Evolutionary conservation across 768 basidiomycete species (phyloP).

Genomic region (Mycena maculata): DNA sequence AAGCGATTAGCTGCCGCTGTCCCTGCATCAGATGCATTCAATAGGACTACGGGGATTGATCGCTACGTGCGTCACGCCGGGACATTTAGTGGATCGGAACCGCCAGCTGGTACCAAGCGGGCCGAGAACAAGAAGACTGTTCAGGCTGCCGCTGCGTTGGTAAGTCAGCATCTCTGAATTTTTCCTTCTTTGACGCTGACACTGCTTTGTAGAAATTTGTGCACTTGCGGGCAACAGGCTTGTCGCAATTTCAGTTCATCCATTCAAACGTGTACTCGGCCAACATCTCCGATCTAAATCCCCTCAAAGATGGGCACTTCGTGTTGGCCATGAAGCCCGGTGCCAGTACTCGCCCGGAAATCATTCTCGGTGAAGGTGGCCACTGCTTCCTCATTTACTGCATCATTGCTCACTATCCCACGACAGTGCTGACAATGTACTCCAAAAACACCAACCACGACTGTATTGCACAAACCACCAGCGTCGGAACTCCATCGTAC

Average conservation of each 20-base stretch:
- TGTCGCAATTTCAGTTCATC: conserved; percentile 3
- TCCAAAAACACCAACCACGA: conserved; percentile 34
- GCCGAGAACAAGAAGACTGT: conserved; percentile 17
- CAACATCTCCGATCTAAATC: conserved; percentile 6
- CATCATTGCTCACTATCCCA: not conserved
- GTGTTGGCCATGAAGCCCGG: conserved; percentile 15
- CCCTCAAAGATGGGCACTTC: conserved; percentile 7
- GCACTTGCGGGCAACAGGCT: not conserved
- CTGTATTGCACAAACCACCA: conserved; percentile 21
- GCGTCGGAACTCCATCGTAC: conserved; percentile 28
- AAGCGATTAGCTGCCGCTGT: conserved; percentile 15
- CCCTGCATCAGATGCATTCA: not conserved
- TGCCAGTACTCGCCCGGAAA: not conserved
- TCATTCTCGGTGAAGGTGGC: not conserved
- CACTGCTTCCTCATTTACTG: not conserved
- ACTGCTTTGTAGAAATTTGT: conserved; percentile 1
- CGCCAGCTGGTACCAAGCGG: not conserved
- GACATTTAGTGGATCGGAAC: conserved; percentile 3
- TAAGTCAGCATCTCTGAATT: not conserved
- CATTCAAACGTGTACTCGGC: conserved; percentile 20
- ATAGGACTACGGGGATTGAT: conserved; percentile 23
- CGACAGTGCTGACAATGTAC: conserved; percentile 33
- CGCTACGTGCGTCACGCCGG: conserved; percentile 12
- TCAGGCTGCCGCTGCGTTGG: conserved; percentile 17
- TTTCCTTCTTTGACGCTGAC: not conserved